Evolutionary conservation across 2,329 filamentous ascomycete genomes (phyloP), one percentile per base, ranked within the genome.

Genomic region (Colletotrichum brevisporum): DNA sequence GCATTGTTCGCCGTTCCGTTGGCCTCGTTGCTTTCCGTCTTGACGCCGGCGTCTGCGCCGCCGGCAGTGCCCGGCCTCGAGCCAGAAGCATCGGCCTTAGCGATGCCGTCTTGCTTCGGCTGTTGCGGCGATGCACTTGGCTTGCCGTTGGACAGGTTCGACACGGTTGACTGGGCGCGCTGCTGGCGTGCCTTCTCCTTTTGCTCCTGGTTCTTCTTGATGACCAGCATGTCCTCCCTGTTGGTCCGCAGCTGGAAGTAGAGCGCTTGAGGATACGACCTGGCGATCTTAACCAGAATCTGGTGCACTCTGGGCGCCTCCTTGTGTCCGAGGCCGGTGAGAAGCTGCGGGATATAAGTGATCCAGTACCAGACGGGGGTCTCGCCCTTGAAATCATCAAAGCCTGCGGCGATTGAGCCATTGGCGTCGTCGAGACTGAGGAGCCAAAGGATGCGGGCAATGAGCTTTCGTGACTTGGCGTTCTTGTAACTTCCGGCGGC

Each of bases 291-390:
- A 26, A 94, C 88, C 18, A 99, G 87, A 57, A 99, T 94, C 58
- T 90, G 89, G 78, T 96, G 92, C 52, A 95, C 93, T 55, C 97
- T 92, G 5, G 91, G 90, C 13, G 94, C 95, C 80, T 99, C 97
- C 74, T 95, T 95, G 76, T 98, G 92, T 2, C 93, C 94, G 58
- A 99, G 86, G 60, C 95, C 96, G 51, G 94, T 95, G 39, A 99
- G 89, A 50, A 99, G 87, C 80, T 99, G 96, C 18, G 96, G 96
- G 72, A 99, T 98, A 79, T 97, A 99, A 0, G 95, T 98, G 74
- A 98, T 98, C 96, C 96, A 99, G 82, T 98, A 99, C 96, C 96
- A 99, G 13, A 97, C 94, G 0, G 95, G 94, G 2, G 94, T 97
- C 74, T 99, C 97, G 59, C 96, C 96, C 84, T 98, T 98, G 83